These are phyloP conservation scores for Chaetomiaceae sp. DNA, from an alignment of 2,329 filamentous ascomycete species.

Conservation along the genomic window DNA sequence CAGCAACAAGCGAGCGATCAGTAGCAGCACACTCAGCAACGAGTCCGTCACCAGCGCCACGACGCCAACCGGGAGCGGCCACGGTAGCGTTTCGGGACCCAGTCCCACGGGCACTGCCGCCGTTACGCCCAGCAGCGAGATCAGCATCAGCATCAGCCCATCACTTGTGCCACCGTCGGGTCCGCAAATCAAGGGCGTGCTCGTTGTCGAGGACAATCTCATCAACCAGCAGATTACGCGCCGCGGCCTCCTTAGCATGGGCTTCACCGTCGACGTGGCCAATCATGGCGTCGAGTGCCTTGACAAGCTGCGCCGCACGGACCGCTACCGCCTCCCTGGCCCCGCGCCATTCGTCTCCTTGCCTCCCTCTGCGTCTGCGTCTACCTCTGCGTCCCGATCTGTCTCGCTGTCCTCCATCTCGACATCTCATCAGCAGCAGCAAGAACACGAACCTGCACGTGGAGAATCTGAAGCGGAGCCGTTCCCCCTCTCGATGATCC, in stretches of 20 bases:
- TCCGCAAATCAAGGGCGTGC: conserved; percentile 36
- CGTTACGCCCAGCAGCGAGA: conserved; percentile 16
- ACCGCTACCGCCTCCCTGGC: conserved; percentile 17
- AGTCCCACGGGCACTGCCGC: neutral
- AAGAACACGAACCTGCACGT: too few relatives aligned
- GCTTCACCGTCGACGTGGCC: conserved; percentile 47
- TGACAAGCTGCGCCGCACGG: conserved; percentile 37
- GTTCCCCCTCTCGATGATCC: conserved; percentile 51
- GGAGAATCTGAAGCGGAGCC: neutral
- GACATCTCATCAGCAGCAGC: neutral
- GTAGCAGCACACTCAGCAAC: conserved; percentile 11
- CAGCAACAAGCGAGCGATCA: conserved; percentile 17
- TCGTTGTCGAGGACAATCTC: conserved; percentile 56
- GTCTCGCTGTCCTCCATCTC: neutral
- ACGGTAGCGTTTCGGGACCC: neutral
- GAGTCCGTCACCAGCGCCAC: conserved; percentile 2
- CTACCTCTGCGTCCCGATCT: neutral
- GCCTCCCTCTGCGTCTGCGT: neutral
- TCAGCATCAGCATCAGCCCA: conserved; percentile 6
- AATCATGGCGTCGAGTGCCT: conserved; percentile 53
- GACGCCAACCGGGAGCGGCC: too few relatives aligned
- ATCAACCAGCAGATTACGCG: conserved; percentile 54
- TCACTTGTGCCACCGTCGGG: neutral
- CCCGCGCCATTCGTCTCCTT: neutral
- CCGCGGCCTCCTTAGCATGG: conserved; percentile 43